Base-by-base conservation (phyloP, 2,329 filamentous ascomycete species). In the Alternaria metachromatica region DNA sequence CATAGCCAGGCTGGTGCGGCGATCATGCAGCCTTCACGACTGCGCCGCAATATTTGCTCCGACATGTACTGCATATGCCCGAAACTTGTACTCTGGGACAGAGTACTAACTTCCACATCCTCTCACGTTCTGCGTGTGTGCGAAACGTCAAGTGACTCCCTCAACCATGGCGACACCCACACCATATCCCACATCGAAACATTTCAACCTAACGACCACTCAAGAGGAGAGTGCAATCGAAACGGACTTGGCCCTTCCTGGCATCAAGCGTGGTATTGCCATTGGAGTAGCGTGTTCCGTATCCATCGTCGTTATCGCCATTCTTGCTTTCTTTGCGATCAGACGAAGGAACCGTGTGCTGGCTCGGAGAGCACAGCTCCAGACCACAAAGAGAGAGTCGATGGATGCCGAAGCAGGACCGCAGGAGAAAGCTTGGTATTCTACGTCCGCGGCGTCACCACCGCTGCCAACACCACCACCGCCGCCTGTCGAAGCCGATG, bases 211-310 rank as follows among this genome's bases (percentile, higher is more conserved):
- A 41, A 57, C 49, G 9, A 44, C 49, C 15, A 60, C 33, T 15
- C 21, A 28, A 55, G 43, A 37, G 46, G 53, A 60, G 11, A 60
- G 43, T 41, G 25, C 55, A 20, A 26, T 60, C 23, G 48, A 65
- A 23, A 55, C 58, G 7, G 53, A 65, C 15, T 46, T 60, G 28
- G 62, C 64, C 4, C 65, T 76, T n/a, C 73, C 73, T 13, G 73
- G 73, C 8, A 73, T 76, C 65, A 76, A 76, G 53, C 70, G 73
- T 26, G 73, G 73, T 20, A 75, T 76, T 23, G 73, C 71, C 18
- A 74, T 76, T 28, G 73, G 73, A 10, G 69, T 75, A 20, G 72
- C 70, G 9, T 69, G 69, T 23, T 75, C 68, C 8, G 66, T 75
- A 5, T 64, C 63, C 11, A 49, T 74, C 28, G 64, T 76, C 25